Base-by-base conservation (phyloP, 2,329 filamentous ascomycete genomes). In the Sarocladium brachiariae region DNA sequence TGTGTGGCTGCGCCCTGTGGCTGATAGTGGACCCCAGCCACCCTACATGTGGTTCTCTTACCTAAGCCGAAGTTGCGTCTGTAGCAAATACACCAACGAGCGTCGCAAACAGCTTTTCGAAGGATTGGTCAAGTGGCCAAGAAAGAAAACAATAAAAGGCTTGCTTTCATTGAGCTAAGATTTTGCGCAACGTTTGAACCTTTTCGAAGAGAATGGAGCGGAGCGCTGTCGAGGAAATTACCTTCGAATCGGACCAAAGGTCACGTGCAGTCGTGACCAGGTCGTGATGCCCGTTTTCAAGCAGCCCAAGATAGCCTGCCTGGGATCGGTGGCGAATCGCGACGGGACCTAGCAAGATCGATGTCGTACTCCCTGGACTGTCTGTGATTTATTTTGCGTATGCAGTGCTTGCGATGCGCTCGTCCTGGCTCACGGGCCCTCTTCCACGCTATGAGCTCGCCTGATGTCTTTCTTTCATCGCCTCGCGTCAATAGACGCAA, bases 331-430 rank as follows among this genome's bases (percentile, higher is more conserved):
- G 39, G 39, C 39, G 39, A 43, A 43, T 13, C 21, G 39, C 39
- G 23, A 25, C 21, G 7, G 9, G 9, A 14, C 9, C 35, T 21
- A 4, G 16, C 7, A 18, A 8, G 10, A 19, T 21, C 7, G 13
- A 6, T 16, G 13, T 18, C 8, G 14, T 19, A 10, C n/a, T 43
- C 39, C 8, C 11, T 27, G 21, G 23, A 19, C 11, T 25, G 11
- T 16, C 39, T 30, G 10, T 10, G 9, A 9, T 45, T 4, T 9
- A 16, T 19, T 10, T 16, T 33, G 27, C 43, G 43, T 16, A 47
- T 47, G 43, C 24, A 18, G 24, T 19, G 43, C 43, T 23, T 47
- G 33, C 6, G 66, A 71, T 74, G 75, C 73, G 74, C 73, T 56
- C 46, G 13, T 10, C 24, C 46, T 27, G 21, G 33, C 33, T 25